Evolutionary conservation across 1,284 basidiomycete genomes (phyloP).

Genomic region (Cronartium ribicola): DNA sequence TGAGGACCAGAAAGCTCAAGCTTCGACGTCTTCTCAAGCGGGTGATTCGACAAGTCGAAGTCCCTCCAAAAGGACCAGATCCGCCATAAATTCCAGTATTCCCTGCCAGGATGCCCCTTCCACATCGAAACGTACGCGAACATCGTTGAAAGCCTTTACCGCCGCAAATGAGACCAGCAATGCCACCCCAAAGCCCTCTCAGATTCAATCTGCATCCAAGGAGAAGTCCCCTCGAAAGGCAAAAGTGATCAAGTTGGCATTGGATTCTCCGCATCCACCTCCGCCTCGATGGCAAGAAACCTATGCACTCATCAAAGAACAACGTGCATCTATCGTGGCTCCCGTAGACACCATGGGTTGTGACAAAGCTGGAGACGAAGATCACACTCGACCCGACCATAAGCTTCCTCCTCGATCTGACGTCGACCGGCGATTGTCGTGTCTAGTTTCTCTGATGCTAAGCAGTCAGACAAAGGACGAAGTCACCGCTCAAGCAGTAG

Average conservation of each 20-base stretch:
- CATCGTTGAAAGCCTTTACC: too few species aligned
- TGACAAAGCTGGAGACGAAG: constrained; percentile 63
- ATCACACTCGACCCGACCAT: constrained; percentile 33
- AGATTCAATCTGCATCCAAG: too few species aligned
- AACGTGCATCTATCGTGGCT: constrained; percentile 53
- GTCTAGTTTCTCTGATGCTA: constrained; percentile 87
- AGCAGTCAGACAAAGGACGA: constrained; percentile 91
- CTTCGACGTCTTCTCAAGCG: too few species aligned
- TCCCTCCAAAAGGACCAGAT: too few species aligned
- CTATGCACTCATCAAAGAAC: constrained; percentile 24
- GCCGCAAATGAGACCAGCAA: too few species aligned
- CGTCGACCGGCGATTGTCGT: constrained; percentile 64
- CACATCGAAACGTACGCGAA: too few species aligned
- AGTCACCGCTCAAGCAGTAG: constrained; percentile 76
- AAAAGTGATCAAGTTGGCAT: constrained; percentile 22
- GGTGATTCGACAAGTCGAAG: too few species aligned
- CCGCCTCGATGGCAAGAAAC: constrained; percentile 36
- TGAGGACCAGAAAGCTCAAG: too few species aligned
- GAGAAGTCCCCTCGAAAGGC: constrained; percentile 12
- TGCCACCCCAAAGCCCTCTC: too few species aligned
- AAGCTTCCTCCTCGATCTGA: background rate
- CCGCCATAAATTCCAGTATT: too few species aligned
- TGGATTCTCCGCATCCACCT: constrained; percentile 8
- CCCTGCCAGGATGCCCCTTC: too few species aligned
- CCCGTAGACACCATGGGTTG: constrained; percentile 92